Base-by-base conservation (phyloP, 164 flowering plant genomes). In the Platanus orientalis region DNA sequence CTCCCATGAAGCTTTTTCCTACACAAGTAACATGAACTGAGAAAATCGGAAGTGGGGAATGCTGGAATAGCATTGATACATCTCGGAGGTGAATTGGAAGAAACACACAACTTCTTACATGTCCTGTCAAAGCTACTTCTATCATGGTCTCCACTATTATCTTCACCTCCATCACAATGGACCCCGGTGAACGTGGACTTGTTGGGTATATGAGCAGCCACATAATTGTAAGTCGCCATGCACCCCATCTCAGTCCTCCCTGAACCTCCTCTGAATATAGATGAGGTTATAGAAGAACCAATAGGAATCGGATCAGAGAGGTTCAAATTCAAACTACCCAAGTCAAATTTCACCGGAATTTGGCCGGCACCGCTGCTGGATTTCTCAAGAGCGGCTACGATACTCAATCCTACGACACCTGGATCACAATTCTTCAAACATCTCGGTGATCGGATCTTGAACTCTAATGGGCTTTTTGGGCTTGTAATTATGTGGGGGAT, bases 1-100 rank as follows among this genome's bases (percentile, higher is more conserved):
- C 73, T 77, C 57, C 88, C 96, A 48, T 80, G 85, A 26, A 88
- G 83, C 19, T 71, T 79, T 70, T 83, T 86, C 62, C 67, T 56
- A 72, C 96, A 88, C 69, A 78, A 60, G 56, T 81, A 58, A 60
- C 96, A 86, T 7, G 84, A 76, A 57, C 77, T 84, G 59, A 86
- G 87, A 60, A 80, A 85, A 74, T 78, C 85, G 6, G 78, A 66
- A 16, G 69, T 57, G 19, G 79, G 85, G 39, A 55, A 61, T 25
- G 30, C 63, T 13, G 62, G 42, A 48, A 28, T 19, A 21, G 39
- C 69, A 1, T 63, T 72, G 2, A 4, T 30, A 19, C 6, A 29
- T 7, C 34, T 59, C 19, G 74, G 71, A 44, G 79, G 75, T 17
- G 80, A 73, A 62, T 66, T 69, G 54, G 48, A 61, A 10, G 63